phyloP scores from a whole-genome alignment of 352 stramenopile species.

The Globisporangium carolinianum region DNA sequence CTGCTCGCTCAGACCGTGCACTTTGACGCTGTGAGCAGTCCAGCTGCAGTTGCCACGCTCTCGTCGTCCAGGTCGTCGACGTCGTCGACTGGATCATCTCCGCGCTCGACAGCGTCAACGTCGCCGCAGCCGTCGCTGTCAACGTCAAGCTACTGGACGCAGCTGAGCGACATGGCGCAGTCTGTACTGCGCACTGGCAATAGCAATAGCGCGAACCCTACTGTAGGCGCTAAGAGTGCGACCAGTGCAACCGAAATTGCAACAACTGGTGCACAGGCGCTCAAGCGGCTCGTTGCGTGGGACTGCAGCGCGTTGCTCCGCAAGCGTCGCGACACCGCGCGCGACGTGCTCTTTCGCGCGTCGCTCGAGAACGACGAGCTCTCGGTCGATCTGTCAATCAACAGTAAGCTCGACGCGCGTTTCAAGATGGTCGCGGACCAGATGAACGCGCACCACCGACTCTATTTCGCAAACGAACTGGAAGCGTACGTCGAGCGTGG shows the following conservation, averaged over 20 bases:
- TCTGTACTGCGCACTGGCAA: conserved; percentile 33
- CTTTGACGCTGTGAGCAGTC: conserved; percentile 29
- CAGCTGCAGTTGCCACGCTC: background rate
- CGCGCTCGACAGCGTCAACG: conserved; percentile 17
- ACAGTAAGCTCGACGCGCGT: conserved; percentile 76
- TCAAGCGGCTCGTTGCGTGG: conserved; percentile 61
- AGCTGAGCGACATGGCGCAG: conserved; percentile 67
- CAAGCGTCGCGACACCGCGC: conserved; percentile 24
- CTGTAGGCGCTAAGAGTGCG: too few species aligned
- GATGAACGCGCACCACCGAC: conserved; percentile 19
- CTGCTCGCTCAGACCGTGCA: conserved; percentile 67
- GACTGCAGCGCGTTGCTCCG: conserved; percentile 43
- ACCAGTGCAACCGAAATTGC: conserved; percentile 20
- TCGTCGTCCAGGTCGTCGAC: conserved; percentile 14
- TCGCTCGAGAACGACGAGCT: conserved; percentile 75
- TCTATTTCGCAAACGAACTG: conserved; percentile 55
- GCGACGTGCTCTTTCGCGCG: conserved; percentile 60
- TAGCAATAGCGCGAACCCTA: conserved; percentile 1
- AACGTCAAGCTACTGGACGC: conserved; percentile 55
- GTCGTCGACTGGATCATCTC: conserved; percentile 6
- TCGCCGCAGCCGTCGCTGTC: conserved; percentile 11
- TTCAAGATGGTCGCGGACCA: conserved; percentile 86
- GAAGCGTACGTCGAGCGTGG: conserved; percentile 72
- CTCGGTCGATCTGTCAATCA: conserved; percentile 74
- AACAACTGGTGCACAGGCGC: conserved; percentile 26